A percentile compares a stretch with the other conserved stretches of the same genome.
phyloP scores from a whole-genome alignment of 2,329 filamentous ascomycete genomes.

The Chrysoporthe deuterocubensis region DNA sequence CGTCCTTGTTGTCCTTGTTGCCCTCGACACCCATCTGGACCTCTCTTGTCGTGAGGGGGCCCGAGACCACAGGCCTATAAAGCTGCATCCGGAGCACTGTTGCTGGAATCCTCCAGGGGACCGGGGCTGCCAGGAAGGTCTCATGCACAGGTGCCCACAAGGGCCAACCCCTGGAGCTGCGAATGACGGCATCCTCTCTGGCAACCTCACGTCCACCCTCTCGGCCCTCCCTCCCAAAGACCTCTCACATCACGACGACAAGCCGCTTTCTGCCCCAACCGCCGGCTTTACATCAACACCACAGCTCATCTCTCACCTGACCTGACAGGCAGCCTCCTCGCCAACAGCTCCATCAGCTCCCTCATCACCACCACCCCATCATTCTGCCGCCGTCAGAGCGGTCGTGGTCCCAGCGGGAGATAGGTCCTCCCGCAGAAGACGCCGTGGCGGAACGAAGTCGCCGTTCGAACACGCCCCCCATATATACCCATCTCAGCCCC shows the following conservation, averaged over 20 bases:
- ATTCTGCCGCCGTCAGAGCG: conserved; percentile 23
- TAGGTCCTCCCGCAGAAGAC: conserved; percentile 54
- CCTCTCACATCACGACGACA: background rate
- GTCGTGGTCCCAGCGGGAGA: conserved; percentile 27
- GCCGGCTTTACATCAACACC: background rate
- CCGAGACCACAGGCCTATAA: background rate
- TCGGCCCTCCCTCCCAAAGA: background rate
- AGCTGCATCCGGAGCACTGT: background rate
- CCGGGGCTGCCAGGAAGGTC: background rate
- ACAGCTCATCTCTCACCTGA: background rate
- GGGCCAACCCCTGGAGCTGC: conserved; percentile 9
- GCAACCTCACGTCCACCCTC: conserved; percentile 4
- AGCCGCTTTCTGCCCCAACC: background rate
- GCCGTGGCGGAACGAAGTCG: conserved; percentile 75
- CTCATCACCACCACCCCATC: background rate
- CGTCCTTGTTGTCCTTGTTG: background rate
- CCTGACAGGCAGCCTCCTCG: background rate
- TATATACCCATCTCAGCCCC: conserved; percentile 66
- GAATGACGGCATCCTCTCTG: conserved; percentile 13
- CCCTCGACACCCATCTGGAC: background rate
- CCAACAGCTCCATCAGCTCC: background rate
- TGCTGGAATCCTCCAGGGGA: background rate
- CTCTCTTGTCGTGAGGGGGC: background rate
- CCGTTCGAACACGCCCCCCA: conserved; percentile 44
- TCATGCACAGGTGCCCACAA: conserved; percentile 6